Evolutionary conservation across 169 alveolate genomes (phyloP).

Genomic region (Plasmodium berghei): DNA sequence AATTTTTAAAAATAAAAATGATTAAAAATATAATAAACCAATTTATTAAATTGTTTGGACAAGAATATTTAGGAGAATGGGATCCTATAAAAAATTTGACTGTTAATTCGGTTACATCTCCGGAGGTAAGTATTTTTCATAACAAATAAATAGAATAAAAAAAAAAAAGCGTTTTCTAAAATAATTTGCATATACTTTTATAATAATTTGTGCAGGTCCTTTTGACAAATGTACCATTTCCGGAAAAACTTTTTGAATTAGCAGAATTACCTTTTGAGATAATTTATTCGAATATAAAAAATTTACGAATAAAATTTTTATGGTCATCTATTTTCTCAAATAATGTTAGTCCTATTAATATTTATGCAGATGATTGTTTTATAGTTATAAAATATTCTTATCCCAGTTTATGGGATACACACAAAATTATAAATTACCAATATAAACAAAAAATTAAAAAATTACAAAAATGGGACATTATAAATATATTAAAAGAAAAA

Average conservation of each 20-base stretch:
- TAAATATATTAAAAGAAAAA: constrained; percentile 68
- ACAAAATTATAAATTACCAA: constrained; percentile 29
- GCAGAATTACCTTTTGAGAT: constrained; percentile 88
- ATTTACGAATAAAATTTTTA: constrained; percentile 82
- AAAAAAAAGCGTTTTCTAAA: background rate
- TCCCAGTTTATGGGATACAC: constrained; percentile 82
- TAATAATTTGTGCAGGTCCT: constrained; percentile 52
- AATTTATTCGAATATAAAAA: constrained; percentile 84
- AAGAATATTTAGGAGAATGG: constrained; percentile 85
- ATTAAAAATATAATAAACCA: constrained; percentile 80
- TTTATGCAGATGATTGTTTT: constrained; percentile 79
- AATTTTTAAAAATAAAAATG: constrained; percentile 59
- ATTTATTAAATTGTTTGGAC: constrained; percentile 82
- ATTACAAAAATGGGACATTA: constrained; percentile 55
- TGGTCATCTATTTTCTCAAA: constrained; percentile 83
- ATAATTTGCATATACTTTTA: background rate
- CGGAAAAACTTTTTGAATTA: constrained; percentile 86
- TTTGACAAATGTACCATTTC: constrained; percentile 86
- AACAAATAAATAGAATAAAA: background rate
- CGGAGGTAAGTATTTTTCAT: constrained; percentile 73
- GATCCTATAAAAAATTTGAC: constrained; percentile 83
- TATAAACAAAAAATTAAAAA: constrained; percentile 40
- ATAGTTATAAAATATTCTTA: constrained; percentile 80
- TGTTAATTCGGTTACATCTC: constrained; percentile 82
- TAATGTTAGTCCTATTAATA: constrained; percentile 74